These are phyloP conservation scores for Lyophyllum atratum DNA, from an alignment of 768 basidiomycete genomes.

Conservation along the genomic window DNA sequence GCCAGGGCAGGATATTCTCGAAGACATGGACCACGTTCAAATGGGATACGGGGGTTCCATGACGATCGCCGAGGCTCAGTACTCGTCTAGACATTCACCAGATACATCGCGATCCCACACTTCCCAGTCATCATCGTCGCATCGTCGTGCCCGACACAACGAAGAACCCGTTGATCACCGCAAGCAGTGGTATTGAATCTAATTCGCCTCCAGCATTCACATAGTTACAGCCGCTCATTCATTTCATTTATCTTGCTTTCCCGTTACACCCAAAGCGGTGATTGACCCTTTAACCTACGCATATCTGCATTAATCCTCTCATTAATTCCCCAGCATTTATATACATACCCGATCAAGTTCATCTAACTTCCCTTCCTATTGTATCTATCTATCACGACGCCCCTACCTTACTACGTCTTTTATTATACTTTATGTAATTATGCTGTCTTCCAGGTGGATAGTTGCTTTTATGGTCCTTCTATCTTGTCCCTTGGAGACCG, in stretches of 20 bases:
- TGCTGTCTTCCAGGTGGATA: conserved; percentile 10
- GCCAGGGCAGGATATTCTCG: conserved; percentile 37
- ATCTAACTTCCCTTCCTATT: conserved; percentile 22
- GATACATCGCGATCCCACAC: conserved; percentile 38
- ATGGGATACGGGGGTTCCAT: conserved; percentile 36
- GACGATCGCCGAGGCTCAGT: conserved; percentile 34
- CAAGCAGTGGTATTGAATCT: conserved; percentile 37
- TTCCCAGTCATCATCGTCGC: conserved; percentile 36
- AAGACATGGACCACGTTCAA: conserved; percentile 37
- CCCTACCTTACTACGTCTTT: conserved; percentile 18
- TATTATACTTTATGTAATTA: conserved; percentile 26
- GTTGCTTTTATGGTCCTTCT: background rate
- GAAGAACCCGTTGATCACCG: conserved; percentile 45
- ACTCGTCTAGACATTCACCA: conserved; percentile 39
- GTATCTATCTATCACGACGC: conserved; percentile 20
- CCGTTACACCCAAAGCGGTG: conserved; percentile 37
- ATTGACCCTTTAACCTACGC: conserved; percentile 30
- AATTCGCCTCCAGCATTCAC: conserved; percentile 27
- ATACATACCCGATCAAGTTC: conserved; percentile 31
- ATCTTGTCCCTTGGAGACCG: background rate
- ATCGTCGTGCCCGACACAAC: conserved; percentile 45
- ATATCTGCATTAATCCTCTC: conserved; percentile 35
- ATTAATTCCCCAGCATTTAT: conserved; percentile 36
- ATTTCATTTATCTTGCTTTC: conserved; percentile 41
- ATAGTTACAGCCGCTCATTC: conserved; percentile 44